A percentile compares a stretch with the other conserved stretches of the same genome.
These are phyloP conservation scores for Cercophora newfieldiana DNA, from an alignment of 495 filamentous ascomycete species.

Conservation along the genomic window DNA sequence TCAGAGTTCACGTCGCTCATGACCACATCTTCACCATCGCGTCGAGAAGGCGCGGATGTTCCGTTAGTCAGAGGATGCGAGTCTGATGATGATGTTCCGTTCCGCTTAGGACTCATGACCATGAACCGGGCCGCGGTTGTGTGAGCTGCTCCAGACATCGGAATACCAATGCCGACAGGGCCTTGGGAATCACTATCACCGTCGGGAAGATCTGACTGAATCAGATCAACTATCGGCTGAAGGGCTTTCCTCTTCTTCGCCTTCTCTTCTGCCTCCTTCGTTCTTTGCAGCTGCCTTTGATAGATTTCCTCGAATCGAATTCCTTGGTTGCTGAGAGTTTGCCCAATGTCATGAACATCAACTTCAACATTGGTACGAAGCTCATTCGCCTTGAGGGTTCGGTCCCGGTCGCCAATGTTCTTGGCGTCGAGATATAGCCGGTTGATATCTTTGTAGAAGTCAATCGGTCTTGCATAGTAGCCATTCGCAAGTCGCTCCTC, in stretches of 20 bases:
- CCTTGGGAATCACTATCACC: constrained; percentile 47
- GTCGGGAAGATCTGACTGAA: constrained; percentile 38
- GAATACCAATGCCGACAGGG: constrained; percentile 61
- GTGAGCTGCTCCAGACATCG: constrained; percentile 47
- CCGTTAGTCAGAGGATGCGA: constrained; percentile 64
- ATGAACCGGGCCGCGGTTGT: constrained; percentile 50
- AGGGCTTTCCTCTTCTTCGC: constrained; percentile 55
- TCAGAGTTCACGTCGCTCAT: constrained; percentile 63
- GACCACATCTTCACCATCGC: constrained; percentile 53
- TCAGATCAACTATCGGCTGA: constrained; percentile 38
- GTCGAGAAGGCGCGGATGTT: constrained; percentile 58
- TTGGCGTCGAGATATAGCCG: constrained; percentile 80
- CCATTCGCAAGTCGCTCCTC: constrained; percentile 94
- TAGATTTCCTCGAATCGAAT: constrained; percentile 59
- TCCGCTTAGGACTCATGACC: constrained; percentile 48
- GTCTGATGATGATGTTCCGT: constrained; percentile 47
- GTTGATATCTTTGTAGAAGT: constrained; percentile 85
- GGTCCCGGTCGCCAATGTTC: constrained; percentile 70
- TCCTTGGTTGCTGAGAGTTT: constrained; percentile 49
- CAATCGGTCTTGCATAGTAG: constrained; percentile 83
- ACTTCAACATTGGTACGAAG: constrained; percentile 89
- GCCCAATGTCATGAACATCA: constrained; percentile 71
- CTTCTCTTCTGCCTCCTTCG: constrained; percentile 64
- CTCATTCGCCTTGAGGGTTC: constrained; percentile 82
- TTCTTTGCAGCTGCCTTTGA: constrained; percentile 68